Percentiles rank a stretch among this genome's conserved stretches.
Evolutionary conservation across 768 basidiomycete genomes (phyloP).

Genomic region (Trametes gibbosa): DNA sequence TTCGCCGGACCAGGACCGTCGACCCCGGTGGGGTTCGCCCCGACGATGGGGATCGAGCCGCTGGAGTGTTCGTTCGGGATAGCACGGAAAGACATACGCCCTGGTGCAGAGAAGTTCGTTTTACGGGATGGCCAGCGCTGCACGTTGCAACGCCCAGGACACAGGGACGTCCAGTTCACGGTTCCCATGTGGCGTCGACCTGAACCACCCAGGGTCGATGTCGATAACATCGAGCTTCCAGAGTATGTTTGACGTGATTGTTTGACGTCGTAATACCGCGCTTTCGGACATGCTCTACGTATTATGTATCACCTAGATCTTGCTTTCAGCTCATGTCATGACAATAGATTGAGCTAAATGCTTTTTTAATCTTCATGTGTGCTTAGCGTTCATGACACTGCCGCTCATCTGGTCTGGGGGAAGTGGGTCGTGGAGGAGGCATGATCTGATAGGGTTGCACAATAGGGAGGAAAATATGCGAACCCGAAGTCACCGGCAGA

Average conservation of each 20-base stretch:
- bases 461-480: background rate
- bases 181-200: background rate
- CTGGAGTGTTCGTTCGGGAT: background rate
- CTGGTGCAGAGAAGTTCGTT: background rate
- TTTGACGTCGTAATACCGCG: background rate
- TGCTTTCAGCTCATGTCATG: too few species aligned
- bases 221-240: background rate
- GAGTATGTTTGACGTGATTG: background rate
- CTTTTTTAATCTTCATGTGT: too few species aligned
- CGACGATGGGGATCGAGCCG: background rate
- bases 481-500: background rate
- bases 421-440: too few species aligned
- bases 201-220: background rate
- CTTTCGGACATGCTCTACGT: too few species aligned
- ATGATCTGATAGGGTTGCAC: constrained; percentile 12
- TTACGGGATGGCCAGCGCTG: background rate
- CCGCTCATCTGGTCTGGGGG: too few species aligned
- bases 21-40: background rate
- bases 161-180: background rate
- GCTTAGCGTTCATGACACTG: too few species aligned
- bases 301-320: too few species aligned
- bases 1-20: background rate
- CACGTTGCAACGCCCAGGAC: background rate
- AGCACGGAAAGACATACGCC: background rate
- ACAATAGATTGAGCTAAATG: too few species aligned